Evolutionary conservation across 257 asterid genomes (phyloP).

Genomic region (Cinchona pubescens): DNA sequence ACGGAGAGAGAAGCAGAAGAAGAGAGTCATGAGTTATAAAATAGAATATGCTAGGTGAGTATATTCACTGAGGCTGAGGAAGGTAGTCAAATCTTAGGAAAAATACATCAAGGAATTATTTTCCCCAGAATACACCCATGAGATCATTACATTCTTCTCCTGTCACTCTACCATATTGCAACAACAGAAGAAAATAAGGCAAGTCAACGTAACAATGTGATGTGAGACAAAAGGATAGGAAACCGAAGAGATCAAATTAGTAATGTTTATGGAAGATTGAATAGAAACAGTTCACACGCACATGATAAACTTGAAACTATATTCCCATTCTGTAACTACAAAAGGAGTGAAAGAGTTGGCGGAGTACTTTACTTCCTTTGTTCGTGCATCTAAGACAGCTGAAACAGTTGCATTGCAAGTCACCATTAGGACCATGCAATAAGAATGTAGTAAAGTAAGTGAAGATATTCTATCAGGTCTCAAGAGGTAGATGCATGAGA

Average conservation of each 20-base stretch:
- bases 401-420: constrained; percentile 85
- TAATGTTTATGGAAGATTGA: background rate
- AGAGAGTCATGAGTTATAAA: background rate
- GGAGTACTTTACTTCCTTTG: constrained; percentile 83
- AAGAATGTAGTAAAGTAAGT: constrained; percentile 81
- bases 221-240: background rate
- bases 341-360: constrained; percentile 10
- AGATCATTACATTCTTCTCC: background rate
- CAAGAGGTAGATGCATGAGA: constrained; percentile 88
- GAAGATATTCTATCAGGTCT: constrained; percentile 87
- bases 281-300: background rate
- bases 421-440: constrained; percentile 72
- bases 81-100: too few relatives aligned
- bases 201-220: background rate
- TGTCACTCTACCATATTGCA: background rate
- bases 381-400: constrained; percentile 83
- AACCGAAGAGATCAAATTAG: background rate
- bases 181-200: background rate
- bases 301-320: background rate
- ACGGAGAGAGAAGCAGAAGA: background rate
- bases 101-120: background rate
- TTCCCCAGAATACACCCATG: background rate
- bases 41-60: background rate
- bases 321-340: background rate
- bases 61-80: background rate